Base-by-base conservation (phyloP, 2,329 filamentous ascomycete genomes). In the Penicillium decumbens region DNA sequence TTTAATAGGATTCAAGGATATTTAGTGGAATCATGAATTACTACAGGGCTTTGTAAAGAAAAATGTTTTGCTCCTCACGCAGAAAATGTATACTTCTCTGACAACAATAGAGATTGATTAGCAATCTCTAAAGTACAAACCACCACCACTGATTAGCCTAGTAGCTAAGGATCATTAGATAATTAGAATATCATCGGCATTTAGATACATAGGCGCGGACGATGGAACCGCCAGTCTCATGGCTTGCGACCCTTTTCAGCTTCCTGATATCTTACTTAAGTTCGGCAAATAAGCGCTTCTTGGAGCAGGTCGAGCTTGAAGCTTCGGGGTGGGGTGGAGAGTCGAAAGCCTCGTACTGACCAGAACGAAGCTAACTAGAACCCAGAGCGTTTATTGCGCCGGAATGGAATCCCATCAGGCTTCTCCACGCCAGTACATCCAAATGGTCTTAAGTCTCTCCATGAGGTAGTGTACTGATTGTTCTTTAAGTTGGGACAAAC, bases 321-420 rank as follows among this genome's bases (percentile, higher is more conserved):
- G 18, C 33, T 20, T 37, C 7, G 18, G 38, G 38, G 37, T 18
- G 43, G 37, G 27, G 44, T 40, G 28, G 46, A 41, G 46, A 40
- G 41, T 37, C 6, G 43, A 30, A 47, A 42, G 46, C 12, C 23
- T 48, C 46, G 20, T 25, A 29, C 24, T 35, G 44, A 28, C 29
- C 20, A n/a, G 15, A 41, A 18, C 27, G 18, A 30, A 43, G 38
- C 48, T 41, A 43, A 32, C 48, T 41, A 39, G 20, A 49, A 35
- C 54, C 49, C 33, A 52, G 46, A 54, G 40, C 28, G 49, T 49
- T 18, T 49, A 56, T 52, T 56, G 47, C 51, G 51, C 54, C 54
- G 54, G 47, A 54, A 52, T 53, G 47, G 48, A 43, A 44, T 51
- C 32, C 32, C 38, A 44, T 28, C 23, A 15, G 27, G 25, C 27